These are phyloP conservation scores for Fusarium burgessii DNA, from an alignment of 2,329 filamentous ascomycete genomes.

Conservation along the genomic window DNA sequence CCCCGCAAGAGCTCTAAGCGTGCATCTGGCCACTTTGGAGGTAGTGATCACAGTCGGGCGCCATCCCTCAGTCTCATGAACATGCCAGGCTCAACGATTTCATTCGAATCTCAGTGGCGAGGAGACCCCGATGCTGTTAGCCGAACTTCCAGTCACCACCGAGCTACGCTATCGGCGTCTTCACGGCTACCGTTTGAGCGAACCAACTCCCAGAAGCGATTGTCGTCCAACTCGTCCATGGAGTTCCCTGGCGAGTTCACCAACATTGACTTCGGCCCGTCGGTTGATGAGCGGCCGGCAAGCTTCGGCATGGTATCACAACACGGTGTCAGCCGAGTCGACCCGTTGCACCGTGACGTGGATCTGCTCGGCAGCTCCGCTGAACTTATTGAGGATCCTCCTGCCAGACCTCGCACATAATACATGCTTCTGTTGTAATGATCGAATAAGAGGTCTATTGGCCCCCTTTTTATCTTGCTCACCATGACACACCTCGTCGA, in stretches of 20 bases:
- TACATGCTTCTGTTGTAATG: neutral
- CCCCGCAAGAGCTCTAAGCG: constrained; percentile 81
- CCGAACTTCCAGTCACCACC: constrained; percentile 39
- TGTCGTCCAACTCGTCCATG: constrained; percentile 64
- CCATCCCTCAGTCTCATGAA: constrained; percentile 53
- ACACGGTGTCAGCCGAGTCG: constrained; percentile 67
- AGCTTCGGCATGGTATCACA: constrained; percentile 69
- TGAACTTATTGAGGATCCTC: constrained; percentile 65
- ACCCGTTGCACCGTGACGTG: constrained; percentile 58
- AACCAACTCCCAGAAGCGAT: constrained; percentile 63
- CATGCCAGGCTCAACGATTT: constrained; percentile 41
- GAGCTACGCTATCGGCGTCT: constrained; percentile 42
- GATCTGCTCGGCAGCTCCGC: constrained; percentile 66
- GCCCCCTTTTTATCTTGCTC: neutral
- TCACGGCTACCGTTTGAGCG: constrained; percentile 68
- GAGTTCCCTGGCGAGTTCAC: constrained; percentile 61
- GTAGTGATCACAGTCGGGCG: constrained; percentile 45
- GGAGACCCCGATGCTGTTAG: constrained; percentile 40
- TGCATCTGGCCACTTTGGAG: constrained; percentile 56
- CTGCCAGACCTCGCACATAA: constrained; percentile 41
- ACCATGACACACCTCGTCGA: neutral
- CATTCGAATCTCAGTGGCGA: constrained; percentile 37
- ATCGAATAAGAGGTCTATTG: neutral
- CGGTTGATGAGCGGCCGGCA: constrained; percentile 61
- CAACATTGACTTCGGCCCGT: constrained; percentile 54